Conservation (phyloP, 2,329 filamentous ascomycete genomes). For the Aureobasidium sp. region DNA sequence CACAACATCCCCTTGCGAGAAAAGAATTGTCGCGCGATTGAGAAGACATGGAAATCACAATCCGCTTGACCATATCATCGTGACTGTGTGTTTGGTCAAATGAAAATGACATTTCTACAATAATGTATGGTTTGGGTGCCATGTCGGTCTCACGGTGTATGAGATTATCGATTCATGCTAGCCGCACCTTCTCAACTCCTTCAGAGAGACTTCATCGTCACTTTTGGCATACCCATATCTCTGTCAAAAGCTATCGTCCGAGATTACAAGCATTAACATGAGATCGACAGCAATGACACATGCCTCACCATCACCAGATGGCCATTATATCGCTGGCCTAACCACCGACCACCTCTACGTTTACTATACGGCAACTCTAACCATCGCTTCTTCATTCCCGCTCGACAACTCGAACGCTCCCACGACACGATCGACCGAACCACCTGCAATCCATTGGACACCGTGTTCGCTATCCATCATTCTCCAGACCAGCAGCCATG, state of each 20-base stretch:
- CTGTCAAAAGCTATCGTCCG: too few species aligned
- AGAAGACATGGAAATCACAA: background rate
- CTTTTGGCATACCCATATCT: background rate
- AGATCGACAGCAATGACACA: conserved; percentile 19
- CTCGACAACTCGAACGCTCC: conserved; percentile 16
- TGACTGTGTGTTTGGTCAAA: background rate
- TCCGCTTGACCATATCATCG: background rate
- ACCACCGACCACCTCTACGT: conserved; percentile 34
- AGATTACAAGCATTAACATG: background rate
- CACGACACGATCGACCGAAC: conserved; percentile 4
- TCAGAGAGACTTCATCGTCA: background rate
- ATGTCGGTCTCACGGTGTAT: background rate
- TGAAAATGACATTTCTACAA: too few species aligned
- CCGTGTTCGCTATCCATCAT: conserved; percentile 34
- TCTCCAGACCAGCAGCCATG: conserved; percentile 33
- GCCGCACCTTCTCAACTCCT: background rate
- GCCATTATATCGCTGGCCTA: conserved; percentile 34
- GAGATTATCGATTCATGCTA: background rate
- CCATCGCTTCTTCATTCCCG: conserved; percentile 30
- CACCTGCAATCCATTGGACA: conserved; percentile 31
- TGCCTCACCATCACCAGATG: conserved; percentile 34
- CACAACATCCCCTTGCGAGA: too few species aligned
- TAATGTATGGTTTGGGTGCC: background rate
- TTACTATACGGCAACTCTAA: conserved; percentile 31
- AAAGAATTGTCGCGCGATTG: background rate